Evolutionary conservation across 805 yeast genomes (phyloP).

Genomic region (Nakazawaea ishiwadae): DNA sequence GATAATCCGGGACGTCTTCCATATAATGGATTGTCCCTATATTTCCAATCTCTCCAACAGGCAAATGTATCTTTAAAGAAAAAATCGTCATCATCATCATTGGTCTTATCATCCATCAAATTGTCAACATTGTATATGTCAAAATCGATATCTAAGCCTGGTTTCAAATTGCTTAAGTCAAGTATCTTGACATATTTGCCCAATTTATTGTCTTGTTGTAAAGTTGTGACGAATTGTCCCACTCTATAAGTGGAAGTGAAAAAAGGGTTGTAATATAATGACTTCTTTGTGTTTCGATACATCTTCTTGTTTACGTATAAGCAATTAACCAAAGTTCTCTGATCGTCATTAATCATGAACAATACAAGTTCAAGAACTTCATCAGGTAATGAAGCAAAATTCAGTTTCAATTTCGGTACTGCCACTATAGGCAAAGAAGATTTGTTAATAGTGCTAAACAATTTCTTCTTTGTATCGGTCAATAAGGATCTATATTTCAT

Average conservation of each 20-base stretch:
- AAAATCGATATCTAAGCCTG: slow-evolving; percentile 38
- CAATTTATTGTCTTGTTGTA: slow-evolving; percentile 51
- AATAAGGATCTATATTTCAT: slow-evolving; percentile 46
- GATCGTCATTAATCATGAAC: slow-evolving; percentile 27
- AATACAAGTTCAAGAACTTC: slow-evolving; percentile 39
- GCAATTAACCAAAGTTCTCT: slow-evolving; percentile 35
- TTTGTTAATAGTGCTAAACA: slow-evolving; percentile 37
- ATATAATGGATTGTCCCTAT: slow-evolving; percentile 65
- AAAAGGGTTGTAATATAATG: slow-evolving; percentile 48
- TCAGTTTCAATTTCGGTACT: too few relatives aligned
- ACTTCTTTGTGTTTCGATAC: slow-evolving; percentile 45
- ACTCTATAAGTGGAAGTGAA: slow-evolving; percentile 72
- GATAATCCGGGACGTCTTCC: slow-evolving; percentile 19
- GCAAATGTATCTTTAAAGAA: slow-evolving; percentile 35
- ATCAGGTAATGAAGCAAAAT: slow-evolving; percentile 32
- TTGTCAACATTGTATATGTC: not conserved
- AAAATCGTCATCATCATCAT: slow-evolving; percentile 23
- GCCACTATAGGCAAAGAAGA: too few relatives aligned
- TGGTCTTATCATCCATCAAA: not conserved
- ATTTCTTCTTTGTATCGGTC: slow-evolving; percentile 25
- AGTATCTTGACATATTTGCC: slow-evolving; percentile 52
- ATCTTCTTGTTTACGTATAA: slow-evolving; percentile 49
- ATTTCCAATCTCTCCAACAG: slow-evolving; percentile 93
- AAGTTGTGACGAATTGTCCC: slow-evolving; percentile 70
- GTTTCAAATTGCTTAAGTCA: slow-evolving; percentile 49